These are phyloP conservation scores for Botrytis fragariae DNA, from an alignment of 2,329 filamentous ascomycete species.

Conservation along the genomic window DNA sequence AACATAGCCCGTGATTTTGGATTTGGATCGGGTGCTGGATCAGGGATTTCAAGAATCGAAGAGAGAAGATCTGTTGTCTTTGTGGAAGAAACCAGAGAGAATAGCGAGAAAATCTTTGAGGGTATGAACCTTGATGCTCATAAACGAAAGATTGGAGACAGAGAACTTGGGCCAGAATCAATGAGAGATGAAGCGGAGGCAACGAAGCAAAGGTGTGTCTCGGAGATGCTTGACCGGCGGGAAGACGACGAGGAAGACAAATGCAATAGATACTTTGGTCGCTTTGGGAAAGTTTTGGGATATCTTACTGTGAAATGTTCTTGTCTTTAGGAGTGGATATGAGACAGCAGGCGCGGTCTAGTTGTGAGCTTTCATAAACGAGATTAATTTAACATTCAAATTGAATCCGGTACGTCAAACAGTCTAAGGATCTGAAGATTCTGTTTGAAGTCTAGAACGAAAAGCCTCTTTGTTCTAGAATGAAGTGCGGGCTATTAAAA, in stretches of 20 bases:
- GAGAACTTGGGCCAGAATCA: background rate
- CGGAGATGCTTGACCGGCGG: background rate
- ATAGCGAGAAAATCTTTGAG: background rate
- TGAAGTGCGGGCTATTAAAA: background rate
- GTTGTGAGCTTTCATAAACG: background rate
- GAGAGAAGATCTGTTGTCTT: background rate
- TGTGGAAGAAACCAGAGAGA: background rate
- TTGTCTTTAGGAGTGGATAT: background rate
- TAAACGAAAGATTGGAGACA: background rate
- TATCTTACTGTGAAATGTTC: background rate
- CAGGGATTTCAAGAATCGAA: conserved; percentile 1
- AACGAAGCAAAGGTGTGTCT: background rate
- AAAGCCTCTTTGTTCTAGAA: background rate
- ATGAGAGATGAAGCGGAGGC: background rate
- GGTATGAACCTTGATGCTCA: background rate
- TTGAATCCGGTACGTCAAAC: background rate
- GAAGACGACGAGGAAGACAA: background rate
- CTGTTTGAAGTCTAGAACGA: background rate
- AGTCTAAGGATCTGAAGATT: background rate
- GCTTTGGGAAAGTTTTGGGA: background rate
- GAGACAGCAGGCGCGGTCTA: background rate
- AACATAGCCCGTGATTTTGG: background rate
- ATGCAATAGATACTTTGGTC: background rate
- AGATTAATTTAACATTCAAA: background rate
- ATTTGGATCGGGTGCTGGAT: background rate